Evolutionary conservation across 768 basidiomycete species (phyloP), one percentile per base, ranked within the genome.

Genomic region (Serendipita vermifera): DNA sequence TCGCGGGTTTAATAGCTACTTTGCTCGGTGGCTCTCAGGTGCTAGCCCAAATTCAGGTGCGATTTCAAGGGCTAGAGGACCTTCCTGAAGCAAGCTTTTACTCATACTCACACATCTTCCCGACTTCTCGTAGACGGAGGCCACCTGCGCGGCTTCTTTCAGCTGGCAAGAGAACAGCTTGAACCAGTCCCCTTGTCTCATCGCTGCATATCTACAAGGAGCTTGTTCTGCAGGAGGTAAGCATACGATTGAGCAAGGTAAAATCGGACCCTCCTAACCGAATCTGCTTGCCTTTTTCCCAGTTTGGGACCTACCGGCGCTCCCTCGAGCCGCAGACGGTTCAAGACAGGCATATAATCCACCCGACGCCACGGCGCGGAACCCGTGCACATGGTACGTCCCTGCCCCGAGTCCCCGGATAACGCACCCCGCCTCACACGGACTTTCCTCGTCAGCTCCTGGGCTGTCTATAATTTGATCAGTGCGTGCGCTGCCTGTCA

Each of bases 401-500:
- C 39, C 56, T 20, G 11, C 22, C 46, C n/a, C 43, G 7, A 31
- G 46, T 20, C 15, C 32, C 17, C 15, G 7, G 17, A 20, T 26
- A 17, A 26, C 15, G 9, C 26, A 41, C 36, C 29, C 24, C 14
- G 20, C 27, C 41, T 26, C 43, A n/a, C 5, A 33, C 43, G 27
- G 43, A 35, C 56, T 57, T 5, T 57, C 33, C 56, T 35, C 32
- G 33, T 20, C 20, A 53, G 56, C 51, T 20, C 46, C n/a, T 51
- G 46, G 46, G 46, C 46, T 22, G 56, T 57, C 32, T 57, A 57
- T 33, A 57, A 57, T 29, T 35, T 57, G 31, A 48, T 57, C 24
- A 48, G 43, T 33, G 56, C 56, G 14, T 57, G 56, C 26, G 56
- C 56, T 5, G 56, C 56, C 33, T 57, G 56, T 39, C 56, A 57